Base-by-base conservation (phyloP, 2,329 filamentous ascomycete genomes). In the Thelonectria blattea region DNA sequence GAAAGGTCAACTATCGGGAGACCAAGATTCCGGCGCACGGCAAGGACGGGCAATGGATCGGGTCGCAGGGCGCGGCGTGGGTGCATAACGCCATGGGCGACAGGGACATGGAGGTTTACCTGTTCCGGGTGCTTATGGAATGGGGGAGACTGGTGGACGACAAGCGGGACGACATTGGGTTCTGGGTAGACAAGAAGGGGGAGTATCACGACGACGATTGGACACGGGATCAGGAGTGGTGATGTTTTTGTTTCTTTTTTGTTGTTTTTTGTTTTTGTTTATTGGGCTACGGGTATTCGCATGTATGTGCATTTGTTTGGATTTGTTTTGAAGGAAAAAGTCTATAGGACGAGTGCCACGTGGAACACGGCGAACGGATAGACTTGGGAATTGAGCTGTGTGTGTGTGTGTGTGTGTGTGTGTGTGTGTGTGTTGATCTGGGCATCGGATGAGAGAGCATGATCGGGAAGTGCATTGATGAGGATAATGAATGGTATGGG, bases 91-190 rank as follows among this genome's bases (percentile, higher is more conserved):
- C 85, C 12, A 67, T 93, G 17, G 79, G 88, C 60, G 85, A 84
- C 68, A 88, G 89, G 72, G 92, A 95, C 70, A 91, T 90, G 85
- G 89, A 93, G 74, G 83, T 92, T 10, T 95, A 95, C 70, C 81
- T 94, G 69, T 95, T 93, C 71, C 79, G 91, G 48, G 73, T 95
- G 61, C 75, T 95, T 67, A 76, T 95, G 18, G 91, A 95, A 78
- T 95, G 91, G 89, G 90, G 83, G 2, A 78, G 90, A 62, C 71
- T 93, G 46, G 83, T 89, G 20, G 85, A 90, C 74, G 89, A 92
- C 68, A 71, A 77, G 41, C 74, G 83, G 62, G 79, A 83, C n/a
- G 74, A 76, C 12, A 72, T 83, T 62, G 79, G 78, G n/a, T 76
- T 73, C 53, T 65, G 65, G 30, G 69, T 64, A 48, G 64, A 70